Conservation (phyloP, 345 rosid species). For the Salix purpurea region DNA sequence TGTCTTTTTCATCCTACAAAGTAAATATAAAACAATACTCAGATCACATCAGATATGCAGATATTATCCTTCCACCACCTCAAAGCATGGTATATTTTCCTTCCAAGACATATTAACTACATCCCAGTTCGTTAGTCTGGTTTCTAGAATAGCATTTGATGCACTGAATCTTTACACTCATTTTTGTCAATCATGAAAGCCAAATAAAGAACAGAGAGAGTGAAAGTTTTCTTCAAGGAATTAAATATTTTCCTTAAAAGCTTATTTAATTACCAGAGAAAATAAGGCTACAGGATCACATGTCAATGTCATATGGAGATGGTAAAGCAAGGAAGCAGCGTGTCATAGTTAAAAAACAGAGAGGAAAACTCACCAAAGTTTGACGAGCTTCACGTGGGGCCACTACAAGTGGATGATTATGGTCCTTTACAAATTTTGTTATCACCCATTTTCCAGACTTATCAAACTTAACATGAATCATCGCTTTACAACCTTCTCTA, state of each 20-base stretch:
- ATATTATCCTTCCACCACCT: not conserved
- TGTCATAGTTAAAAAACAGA: not conserved
- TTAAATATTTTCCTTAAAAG: not conserved
- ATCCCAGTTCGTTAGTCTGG: not conserved
- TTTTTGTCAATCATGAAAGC: not conserved
- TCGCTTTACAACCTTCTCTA: constrained; percentile 89
- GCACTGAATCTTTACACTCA: not conserved
- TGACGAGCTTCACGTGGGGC: constrained; percentile 81
- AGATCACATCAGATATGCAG: not conserved
- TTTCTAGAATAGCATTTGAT: not conserved
- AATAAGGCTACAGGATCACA: not conserved
- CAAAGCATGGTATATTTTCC: not conserved
- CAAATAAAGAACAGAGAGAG: not conserved
- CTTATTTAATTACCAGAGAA: not conserved
- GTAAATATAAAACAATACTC: not conserved
- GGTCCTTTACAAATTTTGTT: constrained; percentile 76
- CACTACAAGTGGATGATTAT: constrained; percentile 77
- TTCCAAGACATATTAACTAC: not conserved
- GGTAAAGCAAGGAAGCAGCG: not conserved
- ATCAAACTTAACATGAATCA: constrained; percentile 76
- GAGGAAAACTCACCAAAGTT: constrained; percentile 48
- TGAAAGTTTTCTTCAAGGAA: not conserved
- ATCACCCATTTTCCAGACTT: constrained; percentile 82
- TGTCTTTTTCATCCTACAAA: constrained; percentile 59
- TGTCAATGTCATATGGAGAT: not conserved